Base-by-base conservation (phyloP, 805 yeast species). In the Candida easanensis region DNA sequence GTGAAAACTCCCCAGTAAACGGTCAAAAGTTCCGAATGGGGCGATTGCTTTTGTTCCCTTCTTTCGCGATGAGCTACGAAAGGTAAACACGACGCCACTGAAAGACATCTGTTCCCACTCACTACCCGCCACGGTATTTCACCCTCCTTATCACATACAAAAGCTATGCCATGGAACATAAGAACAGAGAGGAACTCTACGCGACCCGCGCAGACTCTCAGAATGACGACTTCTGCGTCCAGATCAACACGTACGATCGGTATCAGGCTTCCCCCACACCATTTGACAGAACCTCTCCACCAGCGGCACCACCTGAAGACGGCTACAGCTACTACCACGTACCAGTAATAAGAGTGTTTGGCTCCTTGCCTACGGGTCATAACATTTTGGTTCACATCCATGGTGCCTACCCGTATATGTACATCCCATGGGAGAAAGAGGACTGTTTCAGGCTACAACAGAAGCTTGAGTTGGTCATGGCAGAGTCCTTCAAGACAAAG, bases 361-460 rank as follows among this genome's bases (percentile, higher is more conserved):
- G 97, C 0, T 71, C 78, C 11, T 50, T 83, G 1, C 71, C 77
- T 1, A 70, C 80, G 0, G 86, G 88, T 0, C 79, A 77, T 51
- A 76, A 77, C 22, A 71, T 73, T 10, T 52, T 76, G 13, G 75
- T 84, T 1, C 97, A 93, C 60, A 66, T 93, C 9, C 98, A 90
- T 65, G 90, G 91, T 31, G 77, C 77, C 16, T 87, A 73, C 50
- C 99, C 98, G 0, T 93, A 91, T 57, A 51, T 91, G 2, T 89
- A 74, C 57, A 68, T 90, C 2, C 79, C 77, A 27, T 82, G 82
- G 55, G 69, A 67, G 33, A 84, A 80, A 11, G 56, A 58, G 15
- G 68, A 68, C 42, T 62, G 82, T 22, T 50, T 62, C 3, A 51
- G 59, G 1, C 50, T 82, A 15, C 74, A 67, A 26, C 30, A 50